Percentiles rank a stretch among this genome's conserved stretches.
phyloP scores from a whole-genome alignment of 2,329 filamentous ascomycete species.

The Alternaria metachromatica region DNA sequence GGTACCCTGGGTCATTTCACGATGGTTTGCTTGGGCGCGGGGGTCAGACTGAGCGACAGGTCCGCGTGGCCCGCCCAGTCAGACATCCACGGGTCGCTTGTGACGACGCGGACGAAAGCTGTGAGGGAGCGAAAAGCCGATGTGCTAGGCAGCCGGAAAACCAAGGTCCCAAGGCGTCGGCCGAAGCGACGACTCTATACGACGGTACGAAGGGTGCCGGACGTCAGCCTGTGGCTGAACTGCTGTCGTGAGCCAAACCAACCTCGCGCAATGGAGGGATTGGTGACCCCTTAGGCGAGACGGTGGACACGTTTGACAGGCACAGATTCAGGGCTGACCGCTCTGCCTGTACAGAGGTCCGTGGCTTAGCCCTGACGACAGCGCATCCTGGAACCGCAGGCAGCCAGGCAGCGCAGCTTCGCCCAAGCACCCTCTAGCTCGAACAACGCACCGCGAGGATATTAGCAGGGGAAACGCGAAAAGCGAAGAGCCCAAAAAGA shows the following conservation, averaged over 20 bases:
- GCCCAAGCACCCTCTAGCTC: constrained; percentile 16
- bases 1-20: constrained; percentile 12
- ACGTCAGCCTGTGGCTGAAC: constrained; percentile 2
- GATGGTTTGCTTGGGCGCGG: constrained; percentile 10
- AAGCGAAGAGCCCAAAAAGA: neutral
- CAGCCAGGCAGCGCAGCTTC: constrained; percentile 24
- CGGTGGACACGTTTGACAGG: constrained; percentile 26
- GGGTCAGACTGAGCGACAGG: neutral
- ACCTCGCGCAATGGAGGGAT: constrained; percentile 4
- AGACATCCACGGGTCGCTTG: constrained; percentile 1
- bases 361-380: constrained; percentile 36
- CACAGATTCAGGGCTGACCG: constrained; percentile 37
- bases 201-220: neutral
- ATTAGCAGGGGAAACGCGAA: constrained; percentile 8
- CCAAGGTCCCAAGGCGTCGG: constrained; percentile 19
- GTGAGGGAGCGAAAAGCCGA: constrained; percentile 20
- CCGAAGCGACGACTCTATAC: constrained; percentile 21
- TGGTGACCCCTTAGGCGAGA: constrained; percentile 18
- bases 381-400: constrained; percentile 25
- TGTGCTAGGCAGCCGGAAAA: constrained; percentile 5
- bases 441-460: constrained; percentile 6
- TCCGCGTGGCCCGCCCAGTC: neutral
- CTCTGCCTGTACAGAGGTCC: constrained; percentile 22
- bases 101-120: constrained; percentile 15
- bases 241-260: constrained; percentile 8